Percentiles rank a stretch among this genome's conserved stretches.
Conservation (phyloP, 805 yeast species). For the Wickerhamomyces tratensis region DNA sequence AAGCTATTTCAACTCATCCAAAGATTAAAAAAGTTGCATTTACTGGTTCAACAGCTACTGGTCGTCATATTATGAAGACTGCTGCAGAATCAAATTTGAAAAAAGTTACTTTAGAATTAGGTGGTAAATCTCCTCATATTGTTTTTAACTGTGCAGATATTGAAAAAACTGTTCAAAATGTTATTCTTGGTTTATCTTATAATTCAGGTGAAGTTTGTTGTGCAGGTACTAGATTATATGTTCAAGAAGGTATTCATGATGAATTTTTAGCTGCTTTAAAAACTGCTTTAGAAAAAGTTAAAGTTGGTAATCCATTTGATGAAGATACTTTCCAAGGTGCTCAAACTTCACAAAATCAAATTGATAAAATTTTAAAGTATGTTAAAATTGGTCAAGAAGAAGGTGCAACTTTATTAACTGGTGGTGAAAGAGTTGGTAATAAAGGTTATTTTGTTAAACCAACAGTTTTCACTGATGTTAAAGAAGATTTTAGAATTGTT, state of each 20-base stretch:
- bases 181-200: constrained; percentile 70
- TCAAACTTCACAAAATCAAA: constrained; percentile 60
- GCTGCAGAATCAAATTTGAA: constrained; percentile 69
- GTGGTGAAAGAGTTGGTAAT: constrained; percentile 68
- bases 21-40: constrained; percentile 85
- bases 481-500: constrained; percentile 63
- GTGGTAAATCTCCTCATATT: constrained; percentile 87
- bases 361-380: constrained; percentile 53
- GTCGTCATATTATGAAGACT: constrained; percentile 60
- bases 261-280: constrained; percentile 50
- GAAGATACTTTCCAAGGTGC: constrained; percentile 65
- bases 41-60: constrained; percentile 90
- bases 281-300: constrained; percentile 35
- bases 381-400: constrained; percentile 55
- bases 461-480: constrained; percentile 79
- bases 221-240: constrained; percentile 83
- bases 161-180: constrained; percentile 52
- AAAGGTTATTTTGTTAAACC: constrained; percentile 73
- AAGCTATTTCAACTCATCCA: constrained; percentile 67
- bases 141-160: constrained; percentile 71
- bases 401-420: constrained; percentile 66
- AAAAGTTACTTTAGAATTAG: constrained; percentile 76
- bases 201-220: constrained; percentile 93
- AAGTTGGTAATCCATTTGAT: constrained; percentile 76
- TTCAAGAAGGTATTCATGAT: constrained; percentile 67